Percentiles rank a stretch among this genome's conserved stretches.
phyloP scores from a whole-genome alignment of 306 rosid species.

The Carpinus fangiana region DNA sequence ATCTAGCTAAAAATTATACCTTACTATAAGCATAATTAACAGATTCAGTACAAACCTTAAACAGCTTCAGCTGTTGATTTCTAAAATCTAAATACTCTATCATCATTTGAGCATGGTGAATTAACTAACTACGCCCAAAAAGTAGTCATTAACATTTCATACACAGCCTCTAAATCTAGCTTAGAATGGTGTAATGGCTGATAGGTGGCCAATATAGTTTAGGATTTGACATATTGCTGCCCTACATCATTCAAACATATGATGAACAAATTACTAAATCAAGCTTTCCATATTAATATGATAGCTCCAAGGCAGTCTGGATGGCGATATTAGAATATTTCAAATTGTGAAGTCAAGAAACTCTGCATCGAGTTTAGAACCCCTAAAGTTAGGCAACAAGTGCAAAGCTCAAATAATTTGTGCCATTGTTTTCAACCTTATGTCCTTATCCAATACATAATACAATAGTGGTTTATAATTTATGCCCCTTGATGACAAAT shows the following conservation, averaged over 20 bases:
- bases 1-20: slow-evolving; percentile 18
- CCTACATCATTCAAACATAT: not conserved
- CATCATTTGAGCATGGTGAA: not conserved
- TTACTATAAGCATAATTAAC: not conserved
- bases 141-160: not conserved
- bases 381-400: not conserved
- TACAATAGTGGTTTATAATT: no score
- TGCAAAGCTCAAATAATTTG: not conserved
- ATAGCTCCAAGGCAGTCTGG: not conserved
- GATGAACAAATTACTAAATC: not conserved
- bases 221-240: not conserved
- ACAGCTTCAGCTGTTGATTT: not conserved
- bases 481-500: not conserved
- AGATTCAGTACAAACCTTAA: not conserved
- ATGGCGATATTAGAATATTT: not conserved
- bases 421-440: not conserved
- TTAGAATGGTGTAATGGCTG: not conserved
- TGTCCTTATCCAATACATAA: not conserved
- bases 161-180: not conserved
- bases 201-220: not conserved
- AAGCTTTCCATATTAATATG: not conserved
- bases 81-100: not conserved
- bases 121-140: not conserved
- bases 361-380: not conserved
- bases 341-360: not conserved